Evolutionary conservation across 2,329 filamentous ascomycete species (phyloP), one percentile per base, ranked within the genome.

Genomic region (Talaromyces sp.): DNA sequence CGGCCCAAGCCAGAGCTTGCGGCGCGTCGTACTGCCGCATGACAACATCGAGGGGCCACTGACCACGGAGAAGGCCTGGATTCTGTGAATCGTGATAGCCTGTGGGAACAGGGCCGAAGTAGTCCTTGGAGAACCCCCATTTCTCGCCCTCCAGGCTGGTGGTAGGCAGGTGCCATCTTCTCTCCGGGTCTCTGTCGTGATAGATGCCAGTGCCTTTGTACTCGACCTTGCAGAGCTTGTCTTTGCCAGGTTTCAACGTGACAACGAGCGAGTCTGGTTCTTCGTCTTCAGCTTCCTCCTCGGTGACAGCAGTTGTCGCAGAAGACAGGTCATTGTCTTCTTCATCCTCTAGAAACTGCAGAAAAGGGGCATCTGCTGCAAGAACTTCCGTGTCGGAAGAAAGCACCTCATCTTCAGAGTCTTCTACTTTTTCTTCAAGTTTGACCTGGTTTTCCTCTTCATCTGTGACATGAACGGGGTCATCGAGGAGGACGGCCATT

Each of bases 11-110:
- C 27, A 60, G 42, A 28, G 57, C 57, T 33, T 60, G 57, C 27
- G 61, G 61, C n/a, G 61, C 61, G 19, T 55, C 51, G 47, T 63
- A 63, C 32, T 63, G 62, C 52, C 62, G 53, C 56, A 60, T 56
- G 28, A 57, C 44, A 36, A 63, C 62, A 15, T 63, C 62, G 10
- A 7, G 55, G 15, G 62, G 62, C 62, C 62, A 63, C 22, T 61
- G 54, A n/a, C 62, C 62, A 13, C 42, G 57, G 25, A 61, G 47
- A 25, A 63, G 58, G n/a, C 55, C 57, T 3, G 62, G 62, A 6
- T 61, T 59, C 27, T 57, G 55, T 27, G 58, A 33, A 30, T 61
- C 44, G 6, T 58, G 39, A 54, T 25, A 17, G n/a, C 54, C 56
- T n/a, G 56, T 53, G 7, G 58, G 62, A 32, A 63, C 55, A 10